Evolutionary conservation across 1,284 basidiomycete species (phyloP), one percentile per base, ranked within the genome.

Genomic region (Spongiforma sp.): DNA sequence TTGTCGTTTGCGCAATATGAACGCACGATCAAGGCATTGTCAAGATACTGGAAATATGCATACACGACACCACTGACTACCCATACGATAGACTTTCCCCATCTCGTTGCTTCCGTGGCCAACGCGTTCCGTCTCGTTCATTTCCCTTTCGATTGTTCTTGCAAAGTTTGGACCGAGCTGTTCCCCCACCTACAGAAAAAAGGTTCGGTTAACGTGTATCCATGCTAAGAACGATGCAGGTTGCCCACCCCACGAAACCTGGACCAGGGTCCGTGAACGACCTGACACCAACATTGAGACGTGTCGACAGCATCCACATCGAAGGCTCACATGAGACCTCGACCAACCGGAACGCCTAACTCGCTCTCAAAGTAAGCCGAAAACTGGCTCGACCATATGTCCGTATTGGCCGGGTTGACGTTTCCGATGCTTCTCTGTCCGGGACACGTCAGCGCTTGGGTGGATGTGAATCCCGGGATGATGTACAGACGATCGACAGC

Each of bases 191-290:
- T 73, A 36, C 14, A 46, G 28, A 41, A 32, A 32, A 12, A 17
- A 53, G 28, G 24, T 24, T 70, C 56, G 57, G 62, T 21, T 19
- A 55, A n/a, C 30, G n/a, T n/a, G n/a, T n/a, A n/a, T n/a, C n/a
- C n/a, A n/a, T n/a, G n/a, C n/a, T n/a, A n/a, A n/a, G n/a, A n/a
- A n/a, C n/a, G n/a, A n/a, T 17, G 12, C 14, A 52, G 10, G 21
- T 39, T 39, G 74, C 70, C 63, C 72, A 90, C 89, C 86, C 88
- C 41, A 89, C 62, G 72, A 83, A 79, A 33, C 73, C 81, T 28
- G 80, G 77, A 21, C 88, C 89, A 24, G 89, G 87, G 68, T 90
- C 89, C 62, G 78, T 69, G 78, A 87, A 91, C 4, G 78, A 75
- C 69, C 86, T 87, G 59, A 24, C 57, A 24, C 48, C 66, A 53